A percentile compares a stretch with the other conserved stretches of the same genome.
phyloP scores from a whole-genome alignment of 225 moss, liverwort and hornwort species.

The Rhytidiadelphus loreus region DNA sequence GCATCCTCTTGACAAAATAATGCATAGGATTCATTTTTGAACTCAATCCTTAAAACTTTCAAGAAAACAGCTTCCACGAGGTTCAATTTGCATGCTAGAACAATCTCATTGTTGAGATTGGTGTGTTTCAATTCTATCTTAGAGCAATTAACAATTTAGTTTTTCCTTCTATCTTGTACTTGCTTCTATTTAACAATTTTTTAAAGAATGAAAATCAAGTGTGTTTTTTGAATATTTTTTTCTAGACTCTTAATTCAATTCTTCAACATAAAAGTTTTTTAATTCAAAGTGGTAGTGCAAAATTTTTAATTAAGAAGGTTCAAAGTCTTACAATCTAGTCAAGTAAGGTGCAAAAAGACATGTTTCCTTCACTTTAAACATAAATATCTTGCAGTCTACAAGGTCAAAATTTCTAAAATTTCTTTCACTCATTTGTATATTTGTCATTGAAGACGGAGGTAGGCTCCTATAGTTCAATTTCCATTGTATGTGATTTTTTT shows the following conservation, averaged over 20 bases:
- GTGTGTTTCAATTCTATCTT: background rate
- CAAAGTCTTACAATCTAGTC: background rate
- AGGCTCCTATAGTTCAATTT: too few species aligned
- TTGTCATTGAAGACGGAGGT: too few species aligned
- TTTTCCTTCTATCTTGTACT: background rate
- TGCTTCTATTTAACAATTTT: background rate
- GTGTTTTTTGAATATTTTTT: background rate
- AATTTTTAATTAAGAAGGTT: background rate
- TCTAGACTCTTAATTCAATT: background rate
- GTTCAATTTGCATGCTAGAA: background rate
- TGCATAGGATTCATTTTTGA: accelerated
- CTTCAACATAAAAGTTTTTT: accelerated
- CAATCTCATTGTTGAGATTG: background rate
- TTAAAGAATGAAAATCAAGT: background rate
- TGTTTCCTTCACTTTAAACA: too few species aligned
- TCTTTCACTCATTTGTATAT: too few species aligned
- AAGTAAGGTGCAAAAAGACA: background rate
- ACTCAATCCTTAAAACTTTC: too few species aligned
- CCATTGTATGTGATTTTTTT: too few species aligned
- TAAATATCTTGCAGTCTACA: too few species aligned
- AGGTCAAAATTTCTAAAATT: background rate
- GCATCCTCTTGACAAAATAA: too few species aligned
- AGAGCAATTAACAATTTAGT: background rate
- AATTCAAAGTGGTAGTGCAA: background rate
- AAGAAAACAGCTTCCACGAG: accelerated